Evolutionary conservation across 1,139 yeast genomes (phyloP).

Genomic region (Sugiyamaella neomexicana): DNA sequence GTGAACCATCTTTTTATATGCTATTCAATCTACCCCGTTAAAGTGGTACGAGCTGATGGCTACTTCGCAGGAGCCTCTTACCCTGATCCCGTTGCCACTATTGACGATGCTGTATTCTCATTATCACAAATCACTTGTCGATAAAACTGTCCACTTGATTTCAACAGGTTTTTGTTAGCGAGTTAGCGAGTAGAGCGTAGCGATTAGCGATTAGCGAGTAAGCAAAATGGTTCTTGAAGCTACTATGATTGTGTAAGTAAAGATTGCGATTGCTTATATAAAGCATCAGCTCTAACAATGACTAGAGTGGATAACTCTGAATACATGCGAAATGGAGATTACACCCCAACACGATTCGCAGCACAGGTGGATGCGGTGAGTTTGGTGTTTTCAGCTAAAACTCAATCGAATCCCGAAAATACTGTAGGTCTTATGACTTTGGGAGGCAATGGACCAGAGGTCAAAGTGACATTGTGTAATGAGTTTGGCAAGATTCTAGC

Average conservation of each 20-base stretch:
- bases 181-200: no score
- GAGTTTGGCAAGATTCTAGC: slow-evolving; percentile 85
- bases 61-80: no score
- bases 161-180: no score
- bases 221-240: slow-evolving; percentile 88
- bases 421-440: slow-evolving; percentile 88
- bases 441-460: slow-evolving; percentile 84
- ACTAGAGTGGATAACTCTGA: slow-evolving; percentile 83
- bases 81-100: slow-evolving; percentile 3
- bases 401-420: slow-evolving; percentile 88
- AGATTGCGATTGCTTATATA: not conserved
- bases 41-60: not conserved
- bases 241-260: slow-evolving; percentile 71
- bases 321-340: slow-evolving; percentile 94
- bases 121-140: not conserved
- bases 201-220: no score
- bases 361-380: slow-evolving; percentile 96
- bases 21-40: no score
- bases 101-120: not conserved
- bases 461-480: slow-evolving; percentile 80
- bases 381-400: slow-evolving; percentile 79
- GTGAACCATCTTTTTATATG: no score
- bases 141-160: no score
- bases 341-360: slow-evolving; percentile 81
- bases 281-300: slow-evolving; percentile 8